Evolutionary conservation across 768 basidiomycete species (phyloP), one percentile per base, ranked within the genome.

Genomic region (Chalciporus pseudorubinellus): DNA sequence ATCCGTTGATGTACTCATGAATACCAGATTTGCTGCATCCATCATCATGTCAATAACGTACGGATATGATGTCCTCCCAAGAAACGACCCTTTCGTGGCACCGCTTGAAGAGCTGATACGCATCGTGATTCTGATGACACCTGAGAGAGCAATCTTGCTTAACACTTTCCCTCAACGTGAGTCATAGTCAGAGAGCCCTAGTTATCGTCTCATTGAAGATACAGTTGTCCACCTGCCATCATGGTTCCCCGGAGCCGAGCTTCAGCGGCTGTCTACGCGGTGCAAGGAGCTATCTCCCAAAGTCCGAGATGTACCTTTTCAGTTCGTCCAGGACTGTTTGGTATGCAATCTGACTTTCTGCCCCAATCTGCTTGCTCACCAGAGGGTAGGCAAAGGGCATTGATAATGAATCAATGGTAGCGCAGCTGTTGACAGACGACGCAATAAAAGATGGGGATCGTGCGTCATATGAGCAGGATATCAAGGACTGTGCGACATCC

Each of bases 261-360:
- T 62, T 18, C 38, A 53, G 19, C 52, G 39, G 14, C 34, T 55
- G 34, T 55, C 50, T n/a, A 14, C 31, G 9, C 46, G 50, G 39
- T 54, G 53, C 39, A 51, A 43, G 31, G 49, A 54, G 39, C 6
- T 54, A 13, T 59, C 53, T 6, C 39, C 55, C 21, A 39, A 48
- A 18, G 42, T 65, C 13, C 53, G 56, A 38, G 51, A 57, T 2
- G 48, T 10, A 2, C 66, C 68, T 2, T 58, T 65, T n/a, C 52
- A 58, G 20, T 64, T 60, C 34, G 60, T 66, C 45, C 57, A 61
- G 31, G 55, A 56, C 12, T 59, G 52, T 31, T 45, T 64, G 56
- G 59, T 56, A 50, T 19, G 52, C 28, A 10, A 20, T 7, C 19
- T 19, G 14, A 39, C 38, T 20, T 39, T 28, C 24, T 51, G 11